Evolutionary conservation across 129 eudicot genomes (phyloP).

Genomic region (Arctium minus): DNA sequence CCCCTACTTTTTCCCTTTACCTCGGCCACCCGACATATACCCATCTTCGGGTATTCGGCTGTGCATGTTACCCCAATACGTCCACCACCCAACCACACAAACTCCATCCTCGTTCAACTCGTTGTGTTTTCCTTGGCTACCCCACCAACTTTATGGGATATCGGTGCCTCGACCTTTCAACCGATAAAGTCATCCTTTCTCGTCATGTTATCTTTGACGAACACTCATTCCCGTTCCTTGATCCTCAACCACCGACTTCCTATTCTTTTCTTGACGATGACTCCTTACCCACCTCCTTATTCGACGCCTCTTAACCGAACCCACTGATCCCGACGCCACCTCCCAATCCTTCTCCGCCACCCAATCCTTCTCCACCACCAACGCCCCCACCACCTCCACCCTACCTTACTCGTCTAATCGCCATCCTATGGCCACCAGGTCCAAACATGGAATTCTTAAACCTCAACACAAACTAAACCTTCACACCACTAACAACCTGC

Average conservation of each 20-base stretch:
- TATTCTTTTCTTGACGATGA: not conserved
- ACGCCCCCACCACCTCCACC: too few species aligned
- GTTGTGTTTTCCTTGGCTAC: not conserved
- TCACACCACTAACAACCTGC: too few species aligned
- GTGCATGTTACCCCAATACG: not conserved
- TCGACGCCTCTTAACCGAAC: too few species aligned
- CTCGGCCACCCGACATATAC: not conserved
- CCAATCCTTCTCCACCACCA: too few species aligned
- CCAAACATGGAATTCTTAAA: too few species aligned
- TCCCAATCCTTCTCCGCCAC: not conserved
- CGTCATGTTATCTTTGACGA: not conserved
- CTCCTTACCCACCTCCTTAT: too few species aligned
- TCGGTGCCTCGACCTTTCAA: not conserved
- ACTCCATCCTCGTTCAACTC: not conserved
- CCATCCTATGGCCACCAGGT: too few species aligned
- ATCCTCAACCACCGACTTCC: not conserved
- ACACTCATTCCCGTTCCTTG: not conserved
- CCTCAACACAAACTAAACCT: too few species aligned
- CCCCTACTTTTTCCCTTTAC: not conserved
- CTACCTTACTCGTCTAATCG: too few species aligned
- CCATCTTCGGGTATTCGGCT: not conserved
- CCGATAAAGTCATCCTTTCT: not conserved
- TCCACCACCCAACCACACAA: not conserved
- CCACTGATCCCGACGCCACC: not conserved
- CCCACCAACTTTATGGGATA: not conserved